Percentiles rank a stretch among this genome's conserved stretches.
These are phyloP conservation scores for Eucalyptus sp. DNA, from an alignment of 345 rosid genomes.

Conservation along the genomic window DNA sequence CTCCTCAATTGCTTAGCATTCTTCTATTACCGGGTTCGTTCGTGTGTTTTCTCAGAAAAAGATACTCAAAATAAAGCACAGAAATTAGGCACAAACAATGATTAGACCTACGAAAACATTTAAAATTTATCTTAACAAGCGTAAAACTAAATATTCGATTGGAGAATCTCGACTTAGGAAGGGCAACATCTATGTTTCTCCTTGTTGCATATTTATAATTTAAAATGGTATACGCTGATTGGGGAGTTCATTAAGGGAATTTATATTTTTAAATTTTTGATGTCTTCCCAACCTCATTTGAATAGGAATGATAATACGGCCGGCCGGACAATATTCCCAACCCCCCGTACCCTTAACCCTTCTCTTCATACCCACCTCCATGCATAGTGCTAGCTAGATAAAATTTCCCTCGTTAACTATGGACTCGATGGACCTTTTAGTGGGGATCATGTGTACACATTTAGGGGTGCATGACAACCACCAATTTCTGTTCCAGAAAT, in stretches of 20 bases:
- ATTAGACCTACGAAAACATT: background rate
- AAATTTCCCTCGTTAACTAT: background rate
- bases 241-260: rapidly evolving
- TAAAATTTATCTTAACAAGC: background rate
- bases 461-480: background rate
- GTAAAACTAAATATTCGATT: background rate
- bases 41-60: background rate
- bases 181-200: background rate
- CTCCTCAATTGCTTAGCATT: background rate
- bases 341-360: background rate
- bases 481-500: too few relatives aligned
- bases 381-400: background rate
- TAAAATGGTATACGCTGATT: background rate
- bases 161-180: background rate
- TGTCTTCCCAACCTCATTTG: background rate
- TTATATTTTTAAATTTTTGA: background rate
- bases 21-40: background rate
- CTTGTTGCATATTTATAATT: background rate
- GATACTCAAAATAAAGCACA: background rate
- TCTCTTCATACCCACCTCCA: background rate
- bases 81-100: background rate
- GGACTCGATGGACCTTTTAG: background rate
- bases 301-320: background rate
- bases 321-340: background rate
- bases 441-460: background rate